A percentile compares a stretch with the other conserved stretches of the same genome.
phyloP scores from a whole-genome alignment of 139 green algal species.

The Tetradesmus obliquus region DNA sequence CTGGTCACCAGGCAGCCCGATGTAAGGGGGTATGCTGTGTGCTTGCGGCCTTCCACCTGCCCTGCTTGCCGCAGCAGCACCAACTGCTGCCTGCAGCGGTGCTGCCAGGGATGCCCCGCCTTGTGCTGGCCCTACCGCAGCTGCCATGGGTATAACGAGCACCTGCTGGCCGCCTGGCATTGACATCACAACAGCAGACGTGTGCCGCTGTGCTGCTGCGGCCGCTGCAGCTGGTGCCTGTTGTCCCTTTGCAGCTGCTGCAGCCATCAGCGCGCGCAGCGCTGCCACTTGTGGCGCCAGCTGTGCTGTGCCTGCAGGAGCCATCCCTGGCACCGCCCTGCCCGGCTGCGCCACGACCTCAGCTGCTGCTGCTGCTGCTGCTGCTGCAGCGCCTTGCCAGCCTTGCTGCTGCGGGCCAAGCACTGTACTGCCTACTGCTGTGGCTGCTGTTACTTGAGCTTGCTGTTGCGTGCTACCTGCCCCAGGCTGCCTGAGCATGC shows the following conservation, averaged over 20 bases:
- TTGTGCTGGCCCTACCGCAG: slow-evolving; percentile 3
- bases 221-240: not conserved
- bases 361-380: not conserved
- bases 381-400: not conserved
- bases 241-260: not conserved
- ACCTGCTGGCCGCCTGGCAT: not conserved
- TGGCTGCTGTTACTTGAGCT: not conserved
- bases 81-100: not conserved
- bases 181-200: not conserved
- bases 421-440: not conserved
- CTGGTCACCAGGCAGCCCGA: not conserved
- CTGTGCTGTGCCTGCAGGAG: not conserved
- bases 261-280: not conserved
- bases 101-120: not conserved
- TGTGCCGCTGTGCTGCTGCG: not conserved
- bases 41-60: not conserved
- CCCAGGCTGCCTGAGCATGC: not conserved
- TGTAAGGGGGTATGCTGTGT: not conserved
- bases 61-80: not conserved
- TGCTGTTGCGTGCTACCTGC: not conserved
- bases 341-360: not conserved
- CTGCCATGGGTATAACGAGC: slow-evolving; percentile 1
- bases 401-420: not conserved
- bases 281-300: not conserved
- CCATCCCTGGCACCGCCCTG: not conserved